Conservation (phyloP, 352 stramenopile species). For the Globisporangium ultimum region DNA sequence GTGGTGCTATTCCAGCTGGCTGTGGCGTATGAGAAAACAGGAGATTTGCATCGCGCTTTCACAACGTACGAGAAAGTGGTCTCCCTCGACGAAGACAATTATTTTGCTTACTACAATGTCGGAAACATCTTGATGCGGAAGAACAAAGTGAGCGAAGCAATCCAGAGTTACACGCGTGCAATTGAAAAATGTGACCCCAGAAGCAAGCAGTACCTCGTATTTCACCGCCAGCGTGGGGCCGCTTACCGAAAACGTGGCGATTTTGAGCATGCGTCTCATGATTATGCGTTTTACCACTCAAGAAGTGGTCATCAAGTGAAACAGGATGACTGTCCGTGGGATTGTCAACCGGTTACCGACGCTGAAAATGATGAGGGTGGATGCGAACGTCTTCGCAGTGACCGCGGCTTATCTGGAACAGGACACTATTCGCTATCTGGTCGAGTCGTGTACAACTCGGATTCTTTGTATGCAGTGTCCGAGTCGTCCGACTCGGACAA, state of each 20-base stretch:
- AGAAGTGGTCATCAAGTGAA: constrained; percentile 9
- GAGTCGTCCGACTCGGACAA: background rate
- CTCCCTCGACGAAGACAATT: constrained; percentile 16
- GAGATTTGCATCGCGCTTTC: constrained; percentile 24
- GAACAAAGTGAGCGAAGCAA: constrained; percentile 31
- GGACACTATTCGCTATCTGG: too few relatives aligned
- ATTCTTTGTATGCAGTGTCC: constrained; percentile 12
- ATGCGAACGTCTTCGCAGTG: background rate
- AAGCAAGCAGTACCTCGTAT: constrained; percentile 18
- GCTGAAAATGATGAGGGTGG: background rate
- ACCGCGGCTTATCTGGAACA: too few relatives aligned
- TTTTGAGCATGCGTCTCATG: constrained; percentile 57
- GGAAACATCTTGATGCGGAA: constrained; percentile 51
- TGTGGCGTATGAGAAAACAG: constrained; percentile 43
- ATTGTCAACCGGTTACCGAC: background rate
- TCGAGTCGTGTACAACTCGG: constrained; percentile 11
- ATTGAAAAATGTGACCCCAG: constrained; percentile 26
- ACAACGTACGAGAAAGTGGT: constrained; percentile 35
- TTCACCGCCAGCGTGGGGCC: constrained; percentile 51
- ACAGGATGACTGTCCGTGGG: constrained; percentile 1
- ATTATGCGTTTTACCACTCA: constrained; percentile 32
- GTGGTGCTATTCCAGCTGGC: constrained; percentile 43
- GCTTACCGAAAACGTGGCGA: constrained; percentile 54
- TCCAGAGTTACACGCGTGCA: constrained; percentile 37
- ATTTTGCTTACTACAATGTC: constrained; percentile 52